Percentiles rank a stretch among this genome's conserved stretches.
These are phyloP conservation scores for Dissoconium aciculare DNA, from an alignment of 2,329 filamentous ascomycete species.

Conservation along the genomic window DNA sequence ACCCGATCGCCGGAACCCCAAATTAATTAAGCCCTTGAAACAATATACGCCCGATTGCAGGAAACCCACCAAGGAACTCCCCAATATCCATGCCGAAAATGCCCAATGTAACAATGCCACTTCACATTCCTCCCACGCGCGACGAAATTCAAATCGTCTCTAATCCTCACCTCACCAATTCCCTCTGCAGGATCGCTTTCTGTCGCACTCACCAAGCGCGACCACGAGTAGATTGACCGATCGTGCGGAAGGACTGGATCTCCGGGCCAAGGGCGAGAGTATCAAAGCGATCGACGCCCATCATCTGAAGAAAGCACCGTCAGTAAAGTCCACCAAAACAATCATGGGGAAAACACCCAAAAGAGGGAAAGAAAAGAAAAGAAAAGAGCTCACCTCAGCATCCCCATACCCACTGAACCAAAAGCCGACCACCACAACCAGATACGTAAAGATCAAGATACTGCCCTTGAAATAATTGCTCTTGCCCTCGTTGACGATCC, in stretches of 20 bases:
- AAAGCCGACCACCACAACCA: constrained; percentile 84
- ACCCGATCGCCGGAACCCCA: too few relatives aligned
- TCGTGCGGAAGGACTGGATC: constrained; percentile 10
- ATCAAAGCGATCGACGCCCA: constrained; percentile 14
- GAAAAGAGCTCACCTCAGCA: constrained; percentile 27
- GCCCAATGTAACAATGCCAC: too few relatives aligned
- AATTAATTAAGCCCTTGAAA: too few relatives aligned
- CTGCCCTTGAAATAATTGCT: constrained; percentile 99
- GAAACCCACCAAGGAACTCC: too few relatives aligned
- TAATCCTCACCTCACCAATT: too few relatives aligned
- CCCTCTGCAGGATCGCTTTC: too few relatives aligned
- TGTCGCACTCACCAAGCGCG: constrained; percentile 6
- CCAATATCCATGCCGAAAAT: too few relatives aligned
- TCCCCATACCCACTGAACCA: constrained; percentile 61
- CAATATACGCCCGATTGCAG: too few relatives aligned
- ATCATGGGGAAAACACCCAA: too few relatives aligned
- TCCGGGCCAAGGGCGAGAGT: constrained; percentile 12
- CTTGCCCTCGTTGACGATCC: constrained; percentile 97
- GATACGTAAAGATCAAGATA: constrained; percentile 80
- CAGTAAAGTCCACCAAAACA: constrained; percentile 1
- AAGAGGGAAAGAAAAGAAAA: neutral
- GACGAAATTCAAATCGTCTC: too few relatives aligned
- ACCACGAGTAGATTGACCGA: constrained; percentile 11
- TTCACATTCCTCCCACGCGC: too few relatives aligned
- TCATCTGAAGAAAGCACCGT: constrained; percentile 10